Evolutionary conservation across 1,139 yeast genomes (phyloP).

Genomic region (Taiozyma sp.): DNA sequence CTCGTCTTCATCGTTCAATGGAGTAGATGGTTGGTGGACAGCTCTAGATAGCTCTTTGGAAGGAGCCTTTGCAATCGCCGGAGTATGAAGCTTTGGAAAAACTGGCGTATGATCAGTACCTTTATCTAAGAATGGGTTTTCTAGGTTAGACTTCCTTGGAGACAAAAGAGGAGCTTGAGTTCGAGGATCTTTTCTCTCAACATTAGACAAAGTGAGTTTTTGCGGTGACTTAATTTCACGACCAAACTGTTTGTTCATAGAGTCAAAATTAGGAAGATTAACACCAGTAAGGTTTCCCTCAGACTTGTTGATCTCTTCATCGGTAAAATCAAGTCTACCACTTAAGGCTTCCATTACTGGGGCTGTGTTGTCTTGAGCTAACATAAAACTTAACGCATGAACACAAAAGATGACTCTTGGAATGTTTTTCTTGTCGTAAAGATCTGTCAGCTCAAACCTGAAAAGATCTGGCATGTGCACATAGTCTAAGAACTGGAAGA

Average conservation of each 20-base stretch:
- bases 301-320: constrained; percentile 64
- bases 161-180: not conserved
- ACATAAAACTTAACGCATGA: constrained; percentile 80
- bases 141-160: not conserved
- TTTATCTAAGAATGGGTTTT: constrained; percentile 13
- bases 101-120: constrained; percentile 5
- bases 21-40: not conserved
- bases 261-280: constrained; percentile 59
- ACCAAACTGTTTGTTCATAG: constrained; percentile 23
- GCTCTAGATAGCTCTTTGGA: not conserved
- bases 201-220: not conserved
- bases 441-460: constrained; percentile 85
- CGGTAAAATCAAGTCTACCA: constrained; percentile 57
- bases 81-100: constrained; percentile 3
- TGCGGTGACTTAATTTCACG: constrained; percentile 12
- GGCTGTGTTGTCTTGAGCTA: constrained; percentile 40
- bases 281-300: constrained; percentile 61
- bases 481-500: constrained; percentile 66
- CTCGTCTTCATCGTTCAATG: constrained; percentile 1
- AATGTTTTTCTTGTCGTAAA: constrained; percentile 86
- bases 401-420: constrained; percentile 94
- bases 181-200: not conserved
- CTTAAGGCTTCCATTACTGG: constrained; percentile 64
- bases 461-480: constrained; percentile 83
- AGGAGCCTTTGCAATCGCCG: not conserved